phyloP scores from a whole-genome alignment of 2,329 filamentous ascomycete genomes.

The Atkinsonella hypoxylon region DNA sequence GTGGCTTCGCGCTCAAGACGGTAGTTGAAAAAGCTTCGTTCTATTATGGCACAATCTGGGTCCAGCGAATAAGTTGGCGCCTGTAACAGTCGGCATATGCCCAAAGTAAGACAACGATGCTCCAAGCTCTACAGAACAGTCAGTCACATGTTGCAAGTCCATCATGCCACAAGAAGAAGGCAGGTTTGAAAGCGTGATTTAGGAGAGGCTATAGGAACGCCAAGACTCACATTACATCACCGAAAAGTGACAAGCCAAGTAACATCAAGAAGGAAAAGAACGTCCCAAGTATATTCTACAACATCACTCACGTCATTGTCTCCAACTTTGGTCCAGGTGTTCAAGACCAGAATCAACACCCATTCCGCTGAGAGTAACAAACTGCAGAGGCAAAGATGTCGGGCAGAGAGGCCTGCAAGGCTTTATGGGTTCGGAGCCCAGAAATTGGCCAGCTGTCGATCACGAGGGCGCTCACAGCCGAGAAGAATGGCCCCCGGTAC shows the following conservation, averaged over 20 bases:
- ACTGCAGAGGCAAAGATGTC: constrained; percentile 21
- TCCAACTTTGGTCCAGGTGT: background rate
- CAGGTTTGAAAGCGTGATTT: background rate
- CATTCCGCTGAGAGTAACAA: constrained; percentile 20
- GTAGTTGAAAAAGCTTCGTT: no score
- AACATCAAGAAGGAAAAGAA: constrained; percentile 2
- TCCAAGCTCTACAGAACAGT: background rate
- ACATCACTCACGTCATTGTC: background rate
- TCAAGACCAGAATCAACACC: constrained; percentile 21
- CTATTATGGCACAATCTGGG: no score
- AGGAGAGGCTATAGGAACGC: background rate
- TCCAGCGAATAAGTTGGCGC: no score
- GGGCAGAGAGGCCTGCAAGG: constrained; percentile 17
- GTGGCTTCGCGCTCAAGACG: no score
- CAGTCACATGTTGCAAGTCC: no score
- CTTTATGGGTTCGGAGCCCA: constrained; percentile 15
- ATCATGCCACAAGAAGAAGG: no score
- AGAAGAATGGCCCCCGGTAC: background rate
- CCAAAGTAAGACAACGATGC: background rate
- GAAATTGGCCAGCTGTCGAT: constrained; percentile 23
- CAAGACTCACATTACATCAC: constrained; percentile 16
- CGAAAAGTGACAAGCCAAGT: constrained; percentile 11
- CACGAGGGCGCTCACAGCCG: constrained; percentile 19
- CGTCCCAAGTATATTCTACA: constrained; percentile 7
- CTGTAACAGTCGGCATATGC: background rate